Conservation (phyloP, 495 filamentous ascomycete genomes). For the Tuber melanosporum region DNA sequence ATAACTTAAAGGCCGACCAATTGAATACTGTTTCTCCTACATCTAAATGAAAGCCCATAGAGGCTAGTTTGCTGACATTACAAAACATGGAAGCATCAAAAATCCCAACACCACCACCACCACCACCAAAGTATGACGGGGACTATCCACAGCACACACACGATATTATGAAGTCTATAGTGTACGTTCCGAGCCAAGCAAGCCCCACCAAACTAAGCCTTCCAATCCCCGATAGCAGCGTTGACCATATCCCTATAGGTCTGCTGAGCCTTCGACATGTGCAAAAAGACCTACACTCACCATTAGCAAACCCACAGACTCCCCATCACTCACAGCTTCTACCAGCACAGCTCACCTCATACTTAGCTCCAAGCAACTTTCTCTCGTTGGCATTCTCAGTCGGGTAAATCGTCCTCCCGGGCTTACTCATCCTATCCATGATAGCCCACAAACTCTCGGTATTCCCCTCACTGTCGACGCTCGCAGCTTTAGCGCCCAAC, state of each 20-base stretch:
- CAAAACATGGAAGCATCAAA: not conserved
- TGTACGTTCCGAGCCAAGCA: not conserved
- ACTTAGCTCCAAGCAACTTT: constrained; percentile 76
- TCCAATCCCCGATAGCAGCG: constrained; percentile 53
- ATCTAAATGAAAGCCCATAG: not conserved
- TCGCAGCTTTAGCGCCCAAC: constrained; percentile 92
- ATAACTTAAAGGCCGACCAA: not conserved
- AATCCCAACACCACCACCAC: not conserved
- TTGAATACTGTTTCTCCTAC: not conserved
- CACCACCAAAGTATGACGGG: not conserved
- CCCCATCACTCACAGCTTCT: constrained; percentile 5
- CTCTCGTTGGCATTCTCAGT: constrained; percentile 63
- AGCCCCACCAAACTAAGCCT: constrained; percentile 2
- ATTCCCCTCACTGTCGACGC: constrained; percentile 62
- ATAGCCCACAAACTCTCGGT: constrained; percentile 88
- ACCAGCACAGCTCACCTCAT: constrained; percentile 51
- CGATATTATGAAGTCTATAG: not conserved
- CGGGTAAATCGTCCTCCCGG: constrained; percentile 74
- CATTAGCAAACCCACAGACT: constrained; percentile 34
- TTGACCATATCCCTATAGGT: constrained; percentile 64
- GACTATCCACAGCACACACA: not conserved
- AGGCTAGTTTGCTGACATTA: not conserved
- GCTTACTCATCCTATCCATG: constrained; percentile 95
- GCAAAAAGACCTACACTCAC: constrained; percentile 54
- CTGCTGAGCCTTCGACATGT: constrained; percentile 69